A percentile compares a stretch with the other conserved stretches of the same genome.
Conservation (phyloP, 139 green algal genomes). For the Chlamydomonas urium region DNA sequence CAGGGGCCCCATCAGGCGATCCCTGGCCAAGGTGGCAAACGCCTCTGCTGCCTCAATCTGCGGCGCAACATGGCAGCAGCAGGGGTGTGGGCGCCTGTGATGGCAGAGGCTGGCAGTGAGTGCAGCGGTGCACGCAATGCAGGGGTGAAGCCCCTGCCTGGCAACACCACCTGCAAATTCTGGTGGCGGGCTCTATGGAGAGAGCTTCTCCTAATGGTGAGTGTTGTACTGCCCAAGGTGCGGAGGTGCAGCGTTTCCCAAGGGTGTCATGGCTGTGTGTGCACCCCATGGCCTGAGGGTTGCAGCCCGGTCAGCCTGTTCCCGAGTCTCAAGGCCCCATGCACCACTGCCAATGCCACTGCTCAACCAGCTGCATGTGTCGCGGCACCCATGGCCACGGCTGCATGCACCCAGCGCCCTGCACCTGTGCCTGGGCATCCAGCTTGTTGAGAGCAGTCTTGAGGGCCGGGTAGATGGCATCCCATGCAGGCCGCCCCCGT, state of each 20-base stretch:
- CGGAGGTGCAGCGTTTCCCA: neutral
- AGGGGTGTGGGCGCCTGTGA: neutral
- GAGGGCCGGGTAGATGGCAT: conserved; percentile 29
- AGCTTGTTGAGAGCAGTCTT: conserved; percentile 35
- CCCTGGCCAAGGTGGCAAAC: conserved; percentile 29
- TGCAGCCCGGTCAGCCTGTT: neutral
- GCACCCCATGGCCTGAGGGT: too few species aligned
- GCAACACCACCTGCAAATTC: too few species aligned
- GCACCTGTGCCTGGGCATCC: conserved; percentile 28
- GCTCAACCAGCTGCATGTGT: neutral
- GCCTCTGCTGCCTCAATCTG: conserved; percentile 38
- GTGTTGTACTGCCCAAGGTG: neutral
- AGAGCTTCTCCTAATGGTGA: neutral
- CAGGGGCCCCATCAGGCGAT: conserved; percentile 30
- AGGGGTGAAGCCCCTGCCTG: too few species aligned
- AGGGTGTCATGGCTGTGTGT: too few species aligned
- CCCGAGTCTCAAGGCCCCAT: too few species aligned
- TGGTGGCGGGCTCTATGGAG: too few species aligned
- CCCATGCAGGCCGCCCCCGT: conserved; percentile 25
- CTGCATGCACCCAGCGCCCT: neutral
- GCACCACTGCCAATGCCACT: neutral
- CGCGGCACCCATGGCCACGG: neutral
- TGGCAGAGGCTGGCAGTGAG: neutral
- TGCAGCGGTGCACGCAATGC: neutral
- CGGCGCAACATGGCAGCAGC: neutral